phyloP scores from a whole-genome alignment of 2,329 filamentous ascomycete species.

The Arthrobotrys sinensis region DNA sequence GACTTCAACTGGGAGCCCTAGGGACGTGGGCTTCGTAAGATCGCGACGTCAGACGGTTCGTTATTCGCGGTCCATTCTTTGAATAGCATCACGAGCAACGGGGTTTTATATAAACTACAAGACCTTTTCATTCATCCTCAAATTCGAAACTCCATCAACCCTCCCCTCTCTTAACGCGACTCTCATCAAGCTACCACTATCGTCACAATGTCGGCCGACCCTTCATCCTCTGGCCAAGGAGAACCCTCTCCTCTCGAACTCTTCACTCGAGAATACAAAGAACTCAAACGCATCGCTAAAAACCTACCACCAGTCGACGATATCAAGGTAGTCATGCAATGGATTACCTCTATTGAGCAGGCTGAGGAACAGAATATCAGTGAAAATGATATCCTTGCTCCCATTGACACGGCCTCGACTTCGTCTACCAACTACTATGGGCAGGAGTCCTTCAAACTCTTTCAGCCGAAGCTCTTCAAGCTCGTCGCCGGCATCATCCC shows the following conservation, averaged over 20 bases:
- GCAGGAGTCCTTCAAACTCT: conserved; percentile 49
- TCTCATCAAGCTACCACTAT: neutral
- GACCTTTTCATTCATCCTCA: neutral
- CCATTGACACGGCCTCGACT: conserved; percentile 43
- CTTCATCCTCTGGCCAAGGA: neutral
- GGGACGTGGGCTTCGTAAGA: no score
- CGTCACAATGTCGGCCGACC: conserved; percentile 3
- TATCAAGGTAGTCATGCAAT: conserved; percentile 27
- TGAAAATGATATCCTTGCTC: conserved; percentile 37
- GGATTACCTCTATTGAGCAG: conserved; percentile 36
- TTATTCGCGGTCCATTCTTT: no score
- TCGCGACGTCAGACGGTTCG: no score
- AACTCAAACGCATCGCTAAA: neutral
- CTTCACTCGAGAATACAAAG: conserved; percentile 20
- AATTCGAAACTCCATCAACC: neutral
- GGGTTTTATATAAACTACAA: neutral
- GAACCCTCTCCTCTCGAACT: neutral
- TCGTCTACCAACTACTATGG: conserved; percentile 55
- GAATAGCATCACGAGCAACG: neutral
- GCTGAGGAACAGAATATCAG: conserved; percentile 27
- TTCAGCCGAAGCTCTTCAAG: conserved; percentile 54
- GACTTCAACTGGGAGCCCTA: no score
- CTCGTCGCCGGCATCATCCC: conserved; percentile 49
- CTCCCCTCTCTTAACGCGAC: neutral
- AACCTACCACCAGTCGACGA: conserved; percentile 17